Conservation (phyloP, 2,329 filamentous ascomycete genomes). For the Calonectria pseudoreteaudii region DNA sequence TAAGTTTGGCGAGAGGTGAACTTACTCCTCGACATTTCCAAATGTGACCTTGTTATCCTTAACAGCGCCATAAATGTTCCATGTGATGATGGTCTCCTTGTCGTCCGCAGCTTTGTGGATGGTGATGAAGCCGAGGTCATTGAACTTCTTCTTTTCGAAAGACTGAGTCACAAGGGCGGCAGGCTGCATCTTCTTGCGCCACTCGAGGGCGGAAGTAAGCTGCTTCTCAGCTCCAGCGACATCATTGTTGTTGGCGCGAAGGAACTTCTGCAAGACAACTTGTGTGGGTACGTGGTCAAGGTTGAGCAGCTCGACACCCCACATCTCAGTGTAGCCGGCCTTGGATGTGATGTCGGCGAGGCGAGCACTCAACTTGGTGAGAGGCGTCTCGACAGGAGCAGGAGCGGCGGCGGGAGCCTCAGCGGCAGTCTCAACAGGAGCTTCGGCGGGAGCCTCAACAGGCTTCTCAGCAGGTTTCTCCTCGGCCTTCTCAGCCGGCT, state of each 20-base stretch:
- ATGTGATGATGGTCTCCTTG: slow-evolving; percentile 78
- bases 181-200: slow-evolving; percentile 84
- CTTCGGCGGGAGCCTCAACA: slow-evolving; percentile 20
- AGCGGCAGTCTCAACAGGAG: slow-evolving; percentile 11
- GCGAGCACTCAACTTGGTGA: slow-evolving; percentile 68
- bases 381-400: slow-evolving; percentile 47
- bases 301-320: slow-evolving; percentile 78
- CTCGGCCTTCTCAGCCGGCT: slow-evolving; percentile 18
- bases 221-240: slow-evolving; percentile 80
- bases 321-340: slow-evolving; percentile 81
- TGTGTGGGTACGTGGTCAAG: slow-evolving; percentile 77
- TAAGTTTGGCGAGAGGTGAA: slow-evolving; percentile 30
- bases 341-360: slow-evolving; percentile 69
- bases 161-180: slow-evolving; percentile 71
- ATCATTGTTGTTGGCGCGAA: slow-evolving; percentile 88
- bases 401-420: slow-evolving; percentile 12
- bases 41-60: slow-evolving; percentile 88
- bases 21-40: slow-evolving; percentile 83
- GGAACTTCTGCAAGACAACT: slow-evolving; percentile 91
- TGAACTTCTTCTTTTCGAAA: slow-evolving; percentile 79
- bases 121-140: slow-evolving; percentile 83
- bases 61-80: slow-evolving; percentile 92
- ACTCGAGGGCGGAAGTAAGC: slow-evolving; percentile 81
- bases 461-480: slow-evolving; percentile 29
- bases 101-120: slow-evolving; percentile 69